phyloP scores from a whole-genome alignment of 2,329 filamentous ascomycete species.

The Venturia effusa region DNA sequence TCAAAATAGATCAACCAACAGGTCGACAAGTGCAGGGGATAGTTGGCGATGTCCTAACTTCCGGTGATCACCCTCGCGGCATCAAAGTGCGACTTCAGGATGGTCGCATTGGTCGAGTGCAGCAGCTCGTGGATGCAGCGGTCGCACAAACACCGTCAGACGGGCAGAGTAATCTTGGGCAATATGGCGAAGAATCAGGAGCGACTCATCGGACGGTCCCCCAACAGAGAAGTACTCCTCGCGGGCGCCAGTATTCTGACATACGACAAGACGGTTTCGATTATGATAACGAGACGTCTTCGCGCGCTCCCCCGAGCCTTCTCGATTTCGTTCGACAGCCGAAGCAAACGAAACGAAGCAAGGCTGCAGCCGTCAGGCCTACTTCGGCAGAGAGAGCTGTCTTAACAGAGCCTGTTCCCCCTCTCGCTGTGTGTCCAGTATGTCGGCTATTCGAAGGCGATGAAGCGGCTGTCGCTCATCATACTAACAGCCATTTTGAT shows the following conservation, averaged over 20 bases:
- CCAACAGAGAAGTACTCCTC: neutral
- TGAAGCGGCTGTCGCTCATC: slow-evolving; percentile 9
- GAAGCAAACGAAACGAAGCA: neutral
- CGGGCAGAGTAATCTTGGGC: slow-evolving; percentile 4
- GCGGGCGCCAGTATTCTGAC: neutral
- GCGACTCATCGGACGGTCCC: neutral
- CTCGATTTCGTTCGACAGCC: slow-evolving; percentile 1
- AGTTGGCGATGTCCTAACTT: slow-evolving; percentile 58
- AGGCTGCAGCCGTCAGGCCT: neutral
- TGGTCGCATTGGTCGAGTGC: slow-evolving; percentile 64
- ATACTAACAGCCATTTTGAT: slow-evolving; percentile 11
- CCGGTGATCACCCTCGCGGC: slow-evolving; percentile 63
- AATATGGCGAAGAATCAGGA: slow-evolving; percentile 8
- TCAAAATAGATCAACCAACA: slow-evolving; percentile 67
- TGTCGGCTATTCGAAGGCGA: slow-evolving; percentile 9
- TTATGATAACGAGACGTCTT: neutral
- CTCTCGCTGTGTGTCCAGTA: slow-evolving; percentile 5
- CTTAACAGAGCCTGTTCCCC: neutral
- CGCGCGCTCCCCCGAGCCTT: neutral
- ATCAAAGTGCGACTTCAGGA: slow-evolving; percentile 67
- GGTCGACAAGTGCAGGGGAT: slow-evolving; percentile 58
- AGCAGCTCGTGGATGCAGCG: slow-evolving; percentile 39
- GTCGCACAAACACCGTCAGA: slow-evolving; percentile 14
- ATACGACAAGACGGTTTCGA: slow-evolving; percentile 7
- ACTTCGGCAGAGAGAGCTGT: neutral